Evolutionary conservation across 208 protist genomes (phyloP), one percentile per base, ranked within the genome.

Genomic region (Acanthamoeba divionensis): DNA sequence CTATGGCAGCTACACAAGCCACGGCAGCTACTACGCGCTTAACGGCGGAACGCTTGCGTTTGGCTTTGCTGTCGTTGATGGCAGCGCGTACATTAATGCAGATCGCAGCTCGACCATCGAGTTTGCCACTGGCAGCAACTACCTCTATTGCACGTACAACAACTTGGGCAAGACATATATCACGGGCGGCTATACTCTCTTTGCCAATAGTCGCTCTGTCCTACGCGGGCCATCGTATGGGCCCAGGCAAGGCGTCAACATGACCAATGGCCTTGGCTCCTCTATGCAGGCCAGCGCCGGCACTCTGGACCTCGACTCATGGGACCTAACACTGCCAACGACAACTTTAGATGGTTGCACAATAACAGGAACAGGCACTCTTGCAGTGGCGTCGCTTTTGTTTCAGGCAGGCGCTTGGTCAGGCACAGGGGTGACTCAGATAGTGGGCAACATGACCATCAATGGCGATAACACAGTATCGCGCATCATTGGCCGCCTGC

Each of bases 131-230:
- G 75, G 75, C 29, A 7, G n/a, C 26, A 85, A 63, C 75, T 31
- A 63, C 12, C 36, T 85, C 75, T 85, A 85, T 54, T 85, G 75
- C 75, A 21, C 44, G 75, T 85, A 66, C n/a, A 63, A 15, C 75
- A 85, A 85, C 50, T 54, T 85, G 24, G 75, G 75, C n/a, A 29
- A 54, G 1, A 31, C 65, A 13, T 85, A 54, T 47, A 44, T 85
- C 6, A 85, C 75, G 31, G 75, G 50, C n/a, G 75, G 75, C 75
- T 85, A 85, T 54, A 85, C 75, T 12, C n/a, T 18, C 12, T 63
- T 85, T 36, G 52, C 75, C 29, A 29, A 63, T 24, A 18, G 52
- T n/a, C 21, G 75, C 48, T n/a, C 21, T 21, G 18, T 44, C 36
- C 41, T 85, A 47, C 52, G 65, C 4, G 75, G 75, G 52, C 52